Evolutionary conservation across 345 rosid species (phyloP).

Genomic region (Laguncularia racemosa): DNA sequence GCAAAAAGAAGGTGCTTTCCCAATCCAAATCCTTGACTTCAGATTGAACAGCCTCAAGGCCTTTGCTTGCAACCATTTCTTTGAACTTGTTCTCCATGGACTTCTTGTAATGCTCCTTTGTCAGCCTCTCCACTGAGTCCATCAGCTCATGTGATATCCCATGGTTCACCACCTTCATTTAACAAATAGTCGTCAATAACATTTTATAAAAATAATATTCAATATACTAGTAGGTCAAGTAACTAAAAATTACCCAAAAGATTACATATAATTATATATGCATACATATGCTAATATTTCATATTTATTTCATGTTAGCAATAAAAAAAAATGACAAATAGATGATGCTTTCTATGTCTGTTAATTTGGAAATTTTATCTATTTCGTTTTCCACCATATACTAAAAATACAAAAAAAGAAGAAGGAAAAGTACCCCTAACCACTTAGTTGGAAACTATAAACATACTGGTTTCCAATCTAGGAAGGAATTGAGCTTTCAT

Average conservation of each 20-base stretch:
- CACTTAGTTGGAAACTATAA: too few species aligned
- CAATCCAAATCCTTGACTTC: constrained; percentile 61
- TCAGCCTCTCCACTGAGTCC: constrained; percentile 64
- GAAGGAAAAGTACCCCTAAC: too few species aligned
- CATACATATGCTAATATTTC: too few species aligned
- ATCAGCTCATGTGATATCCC: constrained; percentile 55
- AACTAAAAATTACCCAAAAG: background rate
- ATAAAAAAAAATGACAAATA: too few species aligned
- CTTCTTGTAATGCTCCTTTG: constrained; percentile 59
- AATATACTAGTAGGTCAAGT: background rate
- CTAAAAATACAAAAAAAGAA: too few species aligned
- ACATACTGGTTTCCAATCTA: too few species aligned
- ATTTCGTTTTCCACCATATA: too few species aligned
- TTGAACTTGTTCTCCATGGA: constrained; percentile 61
- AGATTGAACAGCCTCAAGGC: constrained; percentile 41
- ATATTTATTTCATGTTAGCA: too few species aligned
- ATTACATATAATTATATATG: background rate
- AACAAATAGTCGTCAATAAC: background rate
- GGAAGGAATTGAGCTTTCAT: too few species aligned
- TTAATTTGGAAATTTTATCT: too few species aligned
- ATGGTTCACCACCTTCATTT: constrained; percentile 54
- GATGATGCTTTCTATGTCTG: too few species aligned
- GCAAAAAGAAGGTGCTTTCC: constrained; percentile 74
- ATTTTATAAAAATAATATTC: background rate
- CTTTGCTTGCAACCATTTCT: constrained; percentile 53